Evolutionary conservation across 2,329 filamentous ascomycete genomes (phyloP).

Genomic region (Davidsoniella australis): DNA sequence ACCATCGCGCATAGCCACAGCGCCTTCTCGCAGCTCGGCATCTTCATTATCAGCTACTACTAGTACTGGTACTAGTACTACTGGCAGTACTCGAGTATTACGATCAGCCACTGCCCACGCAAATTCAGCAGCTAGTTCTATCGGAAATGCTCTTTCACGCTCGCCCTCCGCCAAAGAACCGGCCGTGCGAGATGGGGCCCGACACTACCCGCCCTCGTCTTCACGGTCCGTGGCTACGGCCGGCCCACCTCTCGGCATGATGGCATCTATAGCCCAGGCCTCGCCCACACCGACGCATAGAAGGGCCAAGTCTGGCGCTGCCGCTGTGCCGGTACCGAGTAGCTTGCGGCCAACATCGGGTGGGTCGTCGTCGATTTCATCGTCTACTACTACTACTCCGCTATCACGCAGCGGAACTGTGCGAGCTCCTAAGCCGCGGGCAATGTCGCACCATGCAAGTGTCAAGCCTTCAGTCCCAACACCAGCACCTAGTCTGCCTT

Average conservation of each 20-base stretch:
- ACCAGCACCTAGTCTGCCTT: not conserved
- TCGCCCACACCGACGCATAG: slow-evolving; percentile 1
- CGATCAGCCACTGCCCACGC: no score
- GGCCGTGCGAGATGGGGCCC: not conserved
- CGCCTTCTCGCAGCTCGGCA: not conserved
- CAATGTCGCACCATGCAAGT: slow-evolving; percentile 12
- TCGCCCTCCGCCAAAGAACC: not conserved
- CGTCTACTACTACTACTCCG: not conserved
- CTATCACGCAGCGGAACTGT: not conserved
- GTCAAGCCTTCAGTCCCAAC: not conserved
- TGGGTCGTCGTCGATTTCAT: not conserved
- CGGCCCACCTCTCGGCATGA: not conserved
- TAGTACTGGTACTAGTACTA: not conserved
- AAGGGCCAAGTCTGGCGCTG: slow-evolving; percentile 3
- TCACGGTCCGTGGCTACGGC: slow-evolving; percentile 12
- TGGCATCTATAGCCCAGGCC: not conserved
- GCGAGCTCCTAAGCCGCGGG: slow-evolving; percentile 15
- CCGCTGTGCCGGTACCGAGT: not conserved
- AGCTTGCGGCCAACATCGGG: not conserved
- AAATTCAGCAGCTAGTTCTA: no score
- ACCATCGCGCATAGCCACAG: slow-evolving; percentile 14
- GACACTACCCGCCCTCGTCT: slow-evolving; percentile 21
- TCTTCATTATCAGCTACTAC: not conserved
- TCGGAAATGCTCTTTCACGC: not conserved
- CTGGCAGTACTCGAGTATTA: not conserved